These are phyloP conservation scores for Nothophytophthora sp. DNA, from an alignment of 352 stramenopile genomes.

Conservation along the genomic window DNA sequence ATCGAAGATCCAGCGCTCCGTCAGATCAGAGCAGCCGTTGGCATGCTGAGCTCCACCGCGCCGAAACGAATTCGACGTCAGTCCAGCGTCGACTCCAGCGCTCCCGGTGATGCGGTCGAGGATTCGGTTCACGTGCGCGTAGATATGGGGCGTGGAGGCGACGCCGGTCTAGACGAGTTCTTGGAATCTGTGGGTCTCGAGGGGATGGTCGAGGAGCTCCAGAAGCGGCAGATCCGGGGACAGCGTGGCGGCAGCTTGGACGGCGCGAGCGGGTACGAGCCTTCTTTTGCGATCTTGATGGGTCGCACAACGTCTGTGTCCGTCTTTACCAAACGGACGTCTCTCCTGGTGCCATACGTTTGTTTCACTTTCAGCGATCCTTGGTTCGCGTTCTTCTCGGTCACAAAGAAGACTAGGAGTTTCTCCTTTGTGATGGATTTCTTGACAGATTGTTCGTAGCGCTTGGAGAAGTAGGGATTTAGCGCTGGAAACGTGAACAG, in stretches of 20 bases:
- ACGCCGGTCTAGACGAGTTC: neutral
- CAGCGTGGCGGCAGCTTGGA: no score
- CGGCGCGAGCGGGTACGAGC: neutral
- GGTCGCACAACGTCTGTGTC: neutral
- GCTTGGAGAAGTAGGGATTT: slow-evolving; percentile 3
- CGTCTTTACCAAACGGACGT: slow-evolving; percentile 5
- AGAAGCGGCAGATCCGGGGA: neutral
- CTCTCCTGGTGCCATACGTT: neutral
- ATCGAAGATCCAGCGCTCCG: slow-evolving; percentile 1
- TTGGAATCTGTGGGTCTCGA: neutral
- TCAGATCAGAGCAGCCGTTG: neutral
- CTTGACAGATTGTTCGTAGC: slow-evolving; percentile 4
- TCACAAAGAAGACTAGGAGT: slow-evolving; percentile 4
- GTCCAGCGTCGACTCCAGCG: slow-evolving; percentile 3
- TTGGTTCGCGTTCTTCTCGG: slow-evolving; percentile 4
- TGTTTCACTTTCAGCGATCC: neutral
- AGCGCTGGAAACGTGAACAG: slow-evolving; percentile 2
- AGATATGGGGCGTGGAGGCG: neutral
- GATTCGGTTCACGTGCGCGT: slow-evolving; percentile 21
- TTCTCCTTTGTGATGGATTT: neutral
- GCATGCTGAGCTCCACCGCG: slow-evolving; percentile 5
- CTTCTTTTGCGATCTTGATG: neutral
- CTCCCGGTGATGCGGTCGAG: slow-evolving; percentile 4
- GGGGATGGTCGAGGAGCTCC: neutral
- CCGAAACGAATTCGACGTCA: slow-evolving; percentile 19